These are phyloP conservation scores for Fraxinus sp. DNA, from an alignment of 305 asterid genomes.

Conservation along the genomic window DNA sequence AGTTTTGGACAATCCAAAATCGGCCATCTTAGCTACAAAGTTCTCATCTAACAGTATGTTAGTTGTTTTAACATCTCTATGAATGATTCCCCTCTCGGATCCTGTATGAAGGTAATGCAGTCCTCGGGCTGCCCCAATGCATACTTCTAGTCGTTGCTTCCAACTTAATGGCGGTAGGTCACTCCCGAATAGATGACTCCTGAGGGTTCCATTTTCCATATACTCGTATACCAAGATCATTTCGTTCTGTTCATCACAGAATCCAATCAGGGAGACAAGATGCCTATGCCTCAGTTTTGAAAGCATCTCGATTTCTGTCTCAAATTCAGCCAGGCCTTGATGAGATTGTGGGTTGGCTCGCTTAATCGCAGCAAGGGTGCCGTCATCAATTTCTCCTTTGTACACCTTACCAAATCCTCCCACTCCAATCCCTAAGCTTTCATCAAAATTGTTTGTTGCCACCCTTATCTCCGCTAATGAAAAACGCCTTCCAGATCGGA, in stretches of 20 bases:
- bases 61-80: conserved; percentile 86
- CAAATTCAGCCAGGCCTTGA: conserved; percentile 81
- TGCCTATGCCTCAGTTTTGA: conserved; percentile 83
- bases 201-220: conserved; percentile 81
- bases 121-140: conserved; percentile 87
- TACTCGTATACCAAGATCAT: conserved; percentile 92
- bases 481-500: conserved; percentile 70
- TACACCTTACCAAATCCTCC: conserved; percentile 91
- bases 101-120: conserved; percentile 91
- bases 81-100: conserved; percentile 80
- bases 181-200: conserved; percentile 77
- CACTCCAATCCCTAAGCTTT: conserved; percentile 72
- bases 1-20: conserved; percentile 84
- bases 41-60: conserved; percentile 74
- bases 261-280: conserved; percentile 84
- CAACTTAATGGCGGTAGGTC: conserved; percentile 65
- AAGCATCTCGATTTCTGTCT: conserved; percentile 82
- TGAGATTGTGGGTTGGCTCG: conserved; percentile 89
- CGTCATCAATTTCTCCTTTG: conserved; percentile 69
- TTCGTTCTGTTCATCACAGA: conserved; percentile 81
- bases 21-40: conserved; percentile 84
- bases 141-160: conserved; percentile 76
- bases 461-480: conserved; percentile 62
- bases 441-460: conserved; percentile 74
- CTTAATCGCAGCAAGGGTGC: conserved; percentile 63